Percentiles rank a stretch among this genome's conserved stretches.
phyloP scores from a whole-genome alignment of 495 filamentous ascomycete species.

The Chaetomium fimeti region DNA sequence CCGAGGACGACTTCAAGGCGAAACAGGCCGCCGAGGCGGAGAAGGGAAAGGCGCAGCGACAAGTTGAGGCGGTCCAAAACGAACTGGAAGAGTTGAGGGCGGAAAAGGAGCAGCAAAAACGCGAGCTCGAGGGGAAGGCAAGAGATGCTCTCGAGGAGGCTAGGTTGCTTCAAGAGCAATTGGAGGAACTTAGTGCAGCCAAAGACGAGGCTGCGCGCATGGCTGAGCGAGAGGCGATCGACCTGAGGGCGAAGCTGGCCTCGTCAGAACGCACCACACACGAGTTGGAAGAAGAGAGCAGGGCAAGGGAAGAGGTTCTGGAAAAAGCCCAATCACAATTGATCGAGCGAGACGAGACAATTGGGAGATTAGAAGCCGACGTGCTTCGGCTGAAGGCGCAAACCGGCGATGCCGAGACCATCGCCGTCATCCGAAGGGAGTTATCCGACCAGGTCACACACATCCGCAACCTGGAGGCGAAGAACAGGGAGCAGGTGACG shows the following conservation, averaged over 20 bases:
- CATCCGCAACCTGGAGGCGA: constrained; percentile 76
- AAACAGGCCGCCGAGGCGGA: constrained; percentile 73
- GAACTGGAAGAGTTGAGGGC: constrained; percentile 63
- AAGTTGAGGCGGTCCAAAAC: constrained; percentile 65
- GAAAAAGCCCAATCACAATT: constrained; percentile 66
- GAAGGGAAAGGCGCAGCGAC: constrained; percentile 64
- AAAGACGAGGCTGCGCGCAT: constrained; percentile 69
- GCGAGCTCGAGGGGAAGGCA: constrained; percentile 66
- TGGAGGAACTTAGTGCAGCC: constrained; percentile 70
- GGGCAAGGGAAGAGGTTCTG: constrained; percentile 59
- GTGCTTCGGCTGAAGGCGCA: constrained; percentile 78
- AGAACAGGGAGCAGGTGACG: constrained; percentile 72
- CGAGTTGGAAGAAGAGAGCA: constrained; percentile 68
- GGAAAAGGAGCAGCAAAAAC: constrained; percentile 57
- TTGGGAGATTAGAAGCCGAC: constrained; percentile 75
- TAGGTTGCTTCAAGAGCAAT: constrained; percentile 68
- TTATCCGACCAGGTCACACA: constrained; percentile 83
- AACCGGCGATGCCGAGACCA: constrained; percentile 77
- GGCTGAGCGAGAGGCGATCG: constrained; percentile 64
- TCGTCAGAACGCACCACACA: constrained; percentile 66
- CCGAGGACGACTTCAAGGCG: constrained; percentile 79
- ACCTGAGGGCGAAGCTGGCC: constrained; percentile 67
- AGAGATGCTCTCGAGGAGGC: constrained; percentile 71
- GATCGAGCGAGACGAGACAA: constrained; percentile 62
- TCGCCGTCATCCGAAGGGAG: constrained; percentile 79